These are phyloP conservation scores for Infundibulicybe gibba DNA, from an alignment of 768 basidiomycete species.

Conservation along the genomic window DNA sequence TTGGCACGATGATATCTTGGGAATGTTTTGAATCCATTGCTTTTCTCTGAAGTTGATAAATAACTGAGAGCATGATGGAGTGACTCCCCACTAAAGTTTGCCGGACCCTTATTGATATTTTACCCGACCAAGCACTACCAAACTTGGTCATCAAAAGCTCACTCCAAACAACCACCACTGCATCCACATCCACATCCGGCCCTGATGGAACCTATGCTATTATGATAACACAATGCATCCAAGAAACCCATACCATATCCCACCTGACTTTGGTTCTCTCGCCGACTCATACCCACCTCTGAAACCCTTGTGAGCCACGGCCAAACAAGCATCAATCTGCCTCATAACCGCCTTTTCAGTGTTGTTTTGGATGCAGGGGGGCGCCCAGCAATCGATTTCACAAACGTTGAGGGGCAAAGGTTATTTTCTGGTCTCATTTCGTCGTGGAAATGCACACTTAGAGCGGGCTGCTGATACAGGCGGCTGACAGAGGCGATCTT, in stretches of 20 bases:
- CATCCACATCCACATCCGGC: no score
- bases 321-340: background rate
- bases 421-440: conserved; percentile 18
- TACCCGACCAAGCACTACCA: no score
- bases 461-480: conserved; percentile 33
- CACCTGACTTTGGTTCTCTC: background rate
- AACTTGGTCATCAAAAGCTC: no score
- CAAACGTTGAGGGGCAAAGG: conserved; percentile 69
- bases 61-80: no score
- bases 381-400: conserved; percentile 65
- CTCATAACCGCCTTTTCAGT: conserved; percentile 13
- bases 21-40: no score
- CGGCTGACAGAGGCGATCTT: conserved; percentile 78
- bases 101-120: no score
- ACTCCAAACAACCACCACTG: no score
- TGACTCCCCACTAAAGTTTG: no score
- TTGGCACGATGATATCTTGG: no score
- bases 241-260: background rate
- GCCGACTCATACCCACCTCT: conserved; percentile 19
- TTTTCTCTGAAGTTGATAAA: no score
- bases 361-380: conserved; percentile 20
- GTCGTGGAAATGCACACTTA: background rate
- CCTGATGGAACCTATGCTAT: no score
- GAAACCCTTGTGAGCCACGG: conserved; percentile 21
- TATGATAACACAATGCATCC: background rate